Evolutionary conservation across 179 eudicot genomes (phyloP).

Genomic region (Nepenthes alata): DNA sequence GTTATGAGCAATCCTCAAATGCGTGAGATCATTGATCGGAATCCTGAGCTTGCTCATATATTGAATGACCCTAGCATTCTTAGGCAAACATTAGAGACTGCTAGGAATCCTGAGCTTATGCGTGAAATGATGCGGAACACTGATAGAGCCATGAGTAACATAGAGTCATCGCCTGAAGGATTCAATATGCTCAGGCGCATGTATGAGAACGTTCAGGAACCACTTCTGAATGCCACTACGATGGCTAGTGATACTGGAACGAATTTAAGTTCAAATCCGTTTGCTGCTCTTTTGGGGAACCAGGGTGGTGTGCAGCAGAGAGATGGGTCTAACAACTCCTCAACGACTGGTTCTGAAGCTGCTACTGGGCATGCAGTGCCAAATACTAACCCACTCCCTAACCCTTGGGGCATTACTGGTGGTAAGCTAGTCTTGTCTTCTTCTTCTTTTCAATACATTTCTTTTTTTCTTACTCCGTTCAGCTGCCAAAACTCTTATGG

Average conservation of each 20-base stretch:
- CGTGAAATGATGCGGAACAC: constrained; percentile 99
- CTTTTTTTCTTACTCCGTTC: not conserved
- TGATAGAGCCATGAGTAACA: constrained; percentile 98
- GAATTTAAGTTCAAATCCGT: constrained; percentile 55
- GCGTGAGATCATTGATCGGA: constrained; percentile 95
- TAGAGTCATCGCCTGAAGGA: constrained; percentile 97
- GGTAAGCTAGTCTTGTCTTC: constrained; percentile 30
- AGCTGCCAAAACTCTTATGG: no score
- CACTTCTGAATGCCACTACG: constrained; percentile 81
- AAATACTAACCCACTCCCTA: constrained; percentile 81
- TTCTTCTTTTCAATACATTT: not conserved
- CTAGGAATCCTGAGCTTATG: constrained; percentile 95
- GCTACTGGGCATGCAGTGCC: constrained; percentile 40
- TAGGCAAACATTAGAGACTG: constrained; percentile 89
- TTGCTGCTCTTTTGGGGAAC: constrained; percentile 81
- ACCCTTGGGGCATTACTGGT: constrained; percentile 63
- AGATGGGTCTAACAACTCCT: constrained; percentile 38
- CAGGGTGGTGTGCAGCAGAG: constrained; percentile 56
- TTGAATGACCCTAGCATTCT: constrained; percentile 88
- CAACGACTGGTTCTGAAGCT: constrained; percentile 57
- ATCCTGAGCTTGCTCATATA: constrained; percentile 91
- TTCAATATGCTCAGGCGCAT: constrained; percentile 96
- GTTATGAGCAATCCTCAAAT: constrained; percentile 96
- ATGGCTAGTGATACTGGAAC: constrained; percentile 48
- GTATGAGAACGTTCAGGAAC: constrained; percentile 98